phyloP scores from a whole-genome alignment of 1,284 basidiomycete genomes.

The Cryptococcus neoformans region DNA sequence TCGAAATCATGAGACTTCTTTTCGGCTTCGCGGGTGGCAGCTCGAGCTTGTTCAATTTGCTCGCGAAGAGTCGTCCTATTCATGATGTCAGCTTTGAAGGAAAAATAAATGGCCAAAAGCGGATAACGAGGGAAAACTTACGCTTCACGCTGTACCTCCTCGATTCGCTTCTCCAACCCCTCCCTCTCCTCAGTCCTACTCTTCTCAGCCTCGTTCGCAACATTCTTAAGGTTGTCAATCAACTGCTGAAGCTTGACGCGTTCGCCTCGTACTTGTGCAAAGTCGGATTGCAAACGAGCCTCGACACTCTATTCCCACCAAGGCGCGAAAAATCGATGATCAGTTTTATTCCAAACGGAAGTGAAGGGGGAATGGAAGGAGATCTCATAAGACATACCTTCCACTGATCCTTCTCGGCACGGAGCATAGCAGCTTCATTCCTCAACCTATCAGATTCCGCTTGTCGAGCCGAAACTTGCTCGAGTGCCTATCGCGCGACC shows the following conservation, averaged over 20 bases:
- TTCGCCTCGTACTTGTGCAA: constrained; percentile 71
- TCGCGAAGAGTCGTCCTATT: constrained; percentile 58
- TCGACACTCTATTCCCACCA: constrained; percentile 59
- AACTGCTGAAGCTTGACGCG: constrained; percentile 79
- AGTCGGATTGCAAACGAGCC: constrained; percentile 76
- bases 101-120: neutral
- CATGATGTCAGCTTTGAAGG: constrained; percentile 1
- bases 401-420: constrained; percentile 89
- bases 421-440: constrained; percentile 77
- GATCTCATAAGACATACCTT: constrained; percentile 58
- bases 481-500: constrained; percentile 25
- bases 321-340: neutral
- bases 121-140: constrained; percentile 47
- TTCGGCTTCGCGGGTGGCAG: constrained; percentile 58
- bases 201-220: constrained; percentile 81
- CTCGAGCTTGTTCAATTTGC: constrained; percentile 75
- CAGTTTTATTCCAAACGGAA: neutral
- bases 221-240: constrained; percentile 80
- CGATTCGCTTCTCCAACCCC: constrained; percentile 73
- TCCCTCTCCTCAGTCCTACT: constrained; percentile 74
- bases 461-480: constrained; percentile 48
- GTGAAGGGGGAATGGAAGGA: neutral
- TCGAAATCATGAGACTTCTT: constrained; percentile 28
- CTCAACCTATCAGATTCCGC: constrained; percentile 70
- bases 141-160: constrained; percentile 73